phyloP scores from a whole-genome alignment of 2,329 filamentous ascomycete species.

The Alternaria conjuncta region DNA sequence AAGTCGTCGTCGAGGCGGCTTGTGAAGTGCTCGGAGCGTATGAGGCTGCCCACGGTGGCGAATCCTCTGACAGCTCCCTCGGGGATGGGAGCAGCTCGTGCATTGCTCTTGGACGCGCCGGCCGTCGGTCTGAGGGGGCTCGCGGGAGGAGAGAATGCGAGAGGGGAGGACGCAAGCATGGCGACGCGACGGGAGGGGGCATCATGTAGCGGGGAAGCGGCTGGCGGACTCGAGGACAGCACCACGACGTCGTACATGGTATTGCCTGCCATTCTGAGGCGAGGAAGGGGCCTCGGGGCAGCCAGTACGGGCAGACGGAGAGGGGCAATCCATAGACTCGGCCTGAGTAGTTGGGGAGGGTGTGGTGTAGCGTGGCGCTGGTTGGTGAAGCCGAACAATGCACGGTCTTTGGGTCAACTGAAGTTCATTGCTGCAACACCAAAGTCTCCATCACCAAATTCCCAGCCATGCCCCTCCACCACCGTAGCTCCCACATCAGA shows the following conservation, averaged over 20 bases:
- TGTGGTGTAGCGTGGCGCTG: not conserved
- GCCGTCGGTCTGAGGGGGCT: constrained; percentile 19
- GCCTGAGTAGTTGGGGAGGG: not conserved
- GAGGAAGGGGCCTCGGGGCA: constrained; percentile 10
- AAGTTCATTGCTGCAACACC: constrained; percentile 11
- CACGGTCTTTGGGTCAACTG: constrained; percentile 2
- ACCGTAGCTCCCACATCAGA: not conserved
- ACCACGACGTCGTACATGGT: constrained; percentile 32
- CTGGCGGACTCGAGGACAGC: constrained; percentile 44
- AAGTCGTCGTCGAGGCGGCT: constrained; percentile 21
- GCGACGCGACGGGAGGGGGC: constrained; percentile 38
- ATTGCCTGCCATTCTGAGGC: constrained; percentile 33
- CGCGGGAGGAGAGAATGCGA: constrained; percentile 28
- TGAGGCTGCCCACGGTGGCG: constrained; percentile 42
- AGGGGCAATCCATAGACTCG: constrained; percentile 6
- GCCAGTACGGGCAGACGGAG: constrained; percentile 3
- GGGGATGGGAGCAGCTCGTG: constrained; percentile 35
- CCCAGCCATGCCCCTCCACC: constrained; percentile 4
- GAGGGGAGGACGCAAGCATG: constrained; percentile 31
- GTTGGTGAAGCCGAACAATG: constrained; percentile 2
- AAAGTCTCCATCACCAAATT: constrained; percentile 7
- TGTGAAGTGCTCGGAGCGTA: constrained; percentile 38
- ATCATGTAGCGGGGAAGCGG: constrained; percentile 26
- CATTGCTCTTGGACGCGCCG: constrained; percentile 38
- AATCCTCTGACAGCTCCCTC: constrained; percentile 37